Base-by-base conservation (phyloP, 106 monocot genomes). In the Dactylorhiza incarnata region DNA sequence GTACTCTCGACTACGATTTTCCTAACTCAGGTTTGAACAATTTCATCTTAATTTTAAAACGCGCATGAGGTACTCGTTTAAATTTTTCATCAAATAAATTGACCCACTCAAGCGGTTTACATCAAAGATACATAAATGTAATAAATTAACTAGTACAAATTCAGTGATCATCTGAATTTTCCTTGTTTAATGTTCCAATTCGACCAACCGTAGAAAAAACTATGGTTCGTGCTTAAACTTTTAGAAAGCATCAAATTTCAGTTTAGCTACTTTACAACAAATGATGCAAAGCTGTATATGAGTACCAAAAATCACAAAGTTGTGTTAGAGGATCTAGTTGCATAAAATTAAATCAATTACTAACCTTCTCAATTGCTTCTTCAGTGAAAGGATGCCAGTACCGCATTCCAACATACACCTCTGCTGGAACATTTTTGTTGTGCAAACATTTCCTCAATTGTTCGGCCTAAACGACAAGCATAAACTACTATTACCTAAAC, bases 311-410 rank as follows among this genome's bases (percentile, higher is more conserved):
- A 22, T 58, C n/a, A 58, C 20, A 7, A 19, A 58, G 22, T 20
- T 20, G 55, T 63, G 49, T 46, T 53, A 44, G 4, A 20, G n/a
- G 5, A n/a, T 9, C 22, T 19, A 58, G 58, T 58, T 58, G 20
- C 22, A 1, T 20, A 58, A 75, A 82, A 45, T 72, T 13, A 6
- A 72, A 47, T 66, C 45, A 63, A 78, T 0, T 56, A 9, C 58
- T 25, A 80, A 97, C 97, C 89, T 85, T 85, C 59, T 97, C 87
- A 74, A 97, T 97, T 56, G 97, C 97, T 87, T 97, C 97, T 85
- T 97, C 97, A 73, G 97, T 97, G 82, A 97, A 97, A 9, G 97
- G 97, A 82, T 97, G 93, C 97, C 97, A 97, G 82, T 97, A 97
- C 24, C 97, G 91, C 97, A 97, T 97, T 79, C 97, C 97, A 86